Percentiles rank a stretch among this genome's conserved stretches.
Conservation (phyloP, 2,329 filamentous ascomycete genomes). For the Botrytis tulipae region DNA sequence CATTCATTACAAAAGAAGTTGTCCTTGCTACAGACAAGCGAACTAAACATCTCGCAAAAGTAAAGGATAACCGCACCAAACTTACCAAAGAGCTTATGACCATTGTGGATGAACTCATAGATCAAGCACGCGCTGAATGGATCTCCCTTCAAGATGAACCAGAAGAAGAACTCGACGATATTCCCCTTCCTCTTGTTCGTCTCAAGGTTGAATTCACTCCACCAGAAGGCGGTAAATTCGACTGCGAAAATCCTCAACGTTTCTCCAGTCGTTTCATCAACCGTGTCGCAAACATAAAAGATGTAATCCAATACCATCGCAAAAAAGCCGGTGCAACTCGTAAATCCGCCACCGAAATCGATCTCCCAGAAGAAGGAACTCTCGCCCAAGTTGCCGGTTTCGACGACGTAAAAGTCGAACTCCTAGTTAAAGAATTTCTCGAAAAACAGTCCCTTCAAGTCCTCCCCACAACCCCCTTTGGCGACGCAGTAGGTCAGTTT, state of each 20-base stretch:
- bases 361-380: constrained; percentile 63
- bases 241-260: constrained; percentile 91
- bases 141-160: constrained; percentile 65
- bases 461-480: constrained; percentile 86
- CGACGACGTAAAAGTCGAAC: constrained; percentile 83
- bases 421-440: constrained; percentile 84
- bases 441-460: constrained; percentile 81
- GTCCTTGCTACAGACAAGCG: constrained; percentile 70
- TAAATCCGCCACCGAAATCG: constrained; percentile 44
- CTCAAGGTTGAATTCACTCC: constrained; percentile 89
- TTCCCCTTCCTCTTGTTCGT: constrained; percentile 79
- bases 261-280: constrained; percentile 90
- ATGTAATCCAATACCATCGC: constrained; percentile 88
- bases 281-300: constrained; percentile 90
- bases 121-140: constrained; percentile 81
- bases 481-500: constrained; percentile 88
- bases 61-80: constrained; percentile 78
- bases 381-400: constrained; percentile 56
- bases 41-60: constrained; percentile 74
- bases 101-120: constrained; percentile 83
- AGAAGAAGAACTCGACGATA: constrained; percentile 57
- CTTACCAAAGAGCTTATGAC: constrained; percentile 74
- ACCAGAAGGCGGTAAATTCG: constrained; percentile 78
- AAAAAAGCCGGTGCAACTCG: constrained; percentile 67
- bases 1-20: constrained; percentile 85